phyloP scores from a whole-genome alignment of 345 rosid species.

The Chamaenerion angustifolium region DNA sequence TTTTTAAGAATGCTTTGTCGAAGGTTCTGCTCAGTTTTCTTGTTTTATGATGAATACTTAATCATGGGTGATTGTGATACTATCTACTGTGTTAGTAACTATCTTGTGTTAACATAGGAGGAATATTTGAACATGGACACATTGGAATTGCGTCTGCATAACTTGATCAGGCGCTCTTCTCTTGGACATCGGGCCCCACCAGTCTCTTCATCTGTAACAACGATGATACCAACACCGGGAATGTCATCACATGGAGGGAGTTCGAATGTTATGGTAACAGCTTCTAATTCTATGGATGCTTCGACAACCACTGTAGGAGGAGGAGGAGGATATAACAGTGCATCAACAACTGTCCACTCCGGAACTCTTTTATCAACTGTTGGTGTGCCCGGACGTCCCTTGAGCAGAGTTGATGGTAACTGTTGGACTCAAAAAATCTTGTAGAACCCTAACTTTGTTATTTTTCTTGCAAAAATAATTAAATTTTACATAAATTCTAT shows the following conservation, averaged over 20 bases:
- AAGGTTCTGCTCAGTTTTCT: constrained; percentile 30
- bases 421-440: constrained; percentile 5
- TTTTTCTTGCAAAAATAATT: constrained; percentile 5
- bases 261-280: constrained; percentile 33
- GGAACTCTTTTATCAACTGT: constrained; percentile 38
- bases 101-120: constrained; percentile 32
- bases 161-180: constrained; percentile 26
- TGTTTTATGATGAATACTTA: background rate
- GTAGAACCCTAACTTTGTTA: constrained; percentile 5
- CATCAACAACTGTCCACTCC: constrained; percentile 29
- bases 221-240: constrained; percentile 96
- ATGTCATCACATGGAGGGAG: constrained; percentile 39
- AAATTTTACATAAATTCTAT: constrained; percentile 13
- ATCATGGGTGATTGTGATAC: background rate
- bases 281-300: constrained; percentile 60
- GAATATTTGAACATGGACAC: constrained; percentile 64
- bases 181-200: constrained; percentile 29
- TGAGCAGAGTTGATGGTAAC: constrained; percentile 33
- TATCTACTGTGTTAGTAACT: background rate
- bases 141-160: constrained; percentile 49
- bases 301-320: constrained; percentile 35
- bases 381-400: constrained; percentile 40
- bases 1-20: constrained; percentile 48
- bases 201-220: constrained; percentile 48
- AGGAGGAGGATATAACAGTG: constrained; percentile 26